Evolutionary conservation across 2,329 filamentous ascomycete genomes (phyloP).

Genomic region (Hypoxylon sp.): DNA sequence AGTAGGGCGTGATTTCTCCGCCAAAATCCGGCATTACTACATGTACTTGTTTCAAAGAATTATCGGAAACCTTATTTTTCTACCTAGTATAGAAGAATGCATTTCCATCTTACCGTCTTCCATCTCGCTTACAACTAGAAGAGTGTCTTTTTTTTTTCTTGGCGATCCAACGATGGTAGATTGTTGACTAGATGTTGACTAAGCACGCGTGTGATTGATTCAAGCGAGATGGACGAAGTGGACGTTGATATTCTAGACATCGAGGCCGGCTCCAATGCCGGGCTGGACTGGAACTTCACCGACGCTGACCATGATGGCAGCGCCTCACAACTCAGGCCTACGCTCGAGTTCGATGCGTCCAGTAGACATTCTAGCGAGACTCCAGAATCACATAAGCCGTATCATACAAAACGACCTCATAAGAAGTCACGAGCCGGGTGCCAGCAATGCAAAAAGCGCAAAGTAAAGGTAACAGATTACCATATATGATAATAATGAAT

Average conservation of each 20-base stretch:
- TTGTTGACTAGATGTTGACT: constrained; percentile 30
- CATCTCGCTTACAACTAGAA: constrained; percentile 16
- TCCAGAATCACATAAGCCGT: constrained; percentile 51
- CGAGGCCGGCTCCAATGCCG: constrained; percentile 24
- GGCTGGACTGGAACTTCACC: constrained; percentile 32
- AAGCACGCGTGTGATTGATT: constrained; percentile 2
- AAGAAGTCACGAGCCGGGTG: constrained; percentile 70
- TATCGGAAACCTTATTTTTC: constrained; percentile 14
- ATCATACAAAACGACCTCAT: constrained; percentile 67
- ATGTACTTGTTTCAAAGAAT: not conserved
- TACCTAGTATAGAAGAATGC: constrained; percentile 6
- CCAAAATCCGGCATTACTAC: constrained; percentile 14
- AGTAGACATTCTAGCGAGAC: constrained; percentile 29
- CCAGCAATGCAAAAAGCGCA: constrained; percentile 68
- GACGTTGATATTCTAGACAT: constrained; percentile 29
- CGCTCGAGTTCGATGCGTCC: constrained; percentile 16
- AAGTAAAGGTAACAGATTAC: constrained; percentile 59
- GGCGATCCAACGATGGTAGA: constrained; percentile 12
- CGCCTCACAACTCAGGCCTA: constrained; percentile 9
- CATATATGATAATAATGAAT: constrained; percentile 6
- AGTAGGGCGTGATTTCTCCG: constrained; percentile 13
- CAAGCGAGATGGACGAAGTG: constrained; percentile 39
- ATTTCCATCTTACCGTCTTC: not conserved
- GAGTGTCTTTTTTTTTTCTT: not conserved
- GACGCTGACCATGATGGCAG: constrained; percentile 23